These are phyloP conservation scores for Symmetrospora coprosmae DNA, from an alignment of 768 basidiomycete genomes.

Conservation along the genomic window DNA sequence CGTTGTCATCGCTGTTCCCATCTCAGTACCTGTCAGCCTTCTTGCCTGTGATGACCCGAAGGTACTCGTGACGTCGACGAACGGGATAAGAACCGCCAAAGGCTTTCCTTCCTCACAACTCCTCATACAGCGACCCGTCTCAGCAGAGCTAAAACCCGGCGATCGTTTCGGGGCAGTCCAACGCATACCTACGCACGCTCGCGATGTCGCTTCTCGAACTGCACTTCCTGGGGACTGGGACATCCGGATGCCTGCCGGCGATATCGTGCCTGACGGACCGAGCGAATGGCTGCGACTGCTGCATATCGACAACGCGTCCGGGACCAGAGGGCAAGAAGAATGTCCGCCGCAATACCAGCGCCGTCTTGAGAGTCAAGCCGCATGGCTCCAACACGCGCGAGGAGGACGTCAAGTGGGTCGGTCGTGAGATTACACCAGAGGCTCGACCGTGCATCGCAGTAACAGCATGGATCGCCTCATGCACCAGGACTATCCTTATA, in stretches of 20 bases:
- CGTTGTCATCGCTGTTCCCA: no score
- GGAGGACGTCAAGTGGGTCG: slow-evolving; percentile 44
- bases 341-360: slow-evolving; percentile 67
- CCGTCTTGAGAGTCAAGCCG: slow-evolving; percentile 44
- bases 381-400: slow-evolving; percentile 37
- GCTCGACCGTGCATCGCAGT: background rate
- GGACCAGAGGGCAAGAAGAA: slow-evolving; percentile 78
- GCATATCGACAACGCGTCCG: slow-evolving; percentile 51
- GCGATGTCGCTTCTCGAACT: slow-evolving; percentile 23
- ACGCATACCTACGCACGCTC: no score
- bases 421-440: background rate
- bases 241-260: slow-evolving; percentile 39
- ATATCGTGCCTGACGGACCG: slow-evolving; percentile 58
- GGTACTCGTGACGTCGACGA: no score
- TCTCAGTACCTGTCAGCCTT: no score
- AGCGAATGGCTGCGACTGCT: slow-evolving; percentile 48
- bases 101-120: no score
- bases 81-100: no score
- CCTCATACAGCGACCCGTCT: no score
- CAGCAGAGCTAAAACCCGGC: no score
- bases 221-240: slow-evolving; percentile 31
- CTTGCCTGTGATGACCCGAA: no score
- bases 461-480: background rate
- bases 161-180: no score
- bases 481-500: slow-evolving; percentile 25